A percentile compares a stretch with the other conserved stretches of the same genome.
phyloP scores from a whole-genome alignment of 2,329 filamentous ascomycete genomes.

The Ophiosphaerella korrae region DNA sequence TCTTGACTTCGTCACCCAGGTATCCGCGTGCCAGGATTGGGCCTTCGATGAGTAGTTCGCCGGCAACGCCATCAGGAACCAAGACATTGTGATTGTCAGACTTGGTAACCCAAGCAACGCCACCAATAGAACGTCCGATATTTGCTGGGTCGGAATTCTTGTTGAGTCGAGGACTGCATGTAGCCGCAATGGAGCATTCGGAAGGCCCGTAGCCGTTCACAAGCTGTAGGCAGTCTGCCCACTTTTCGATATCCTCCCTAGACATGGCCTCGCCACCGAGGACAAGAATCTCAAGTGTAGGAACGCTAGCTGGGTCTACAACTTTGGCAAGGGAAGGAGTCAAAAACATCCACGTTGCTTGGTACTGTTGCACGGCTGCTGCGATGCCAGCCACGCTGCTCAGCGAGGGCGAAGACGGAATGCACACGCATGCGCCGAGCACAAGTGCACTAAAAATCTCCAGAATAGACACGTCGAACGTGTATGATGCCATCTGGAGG shows the following conservation, averaged over 20 bases:
- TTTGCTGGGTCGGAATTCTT: slow-evolving; percentile 21
- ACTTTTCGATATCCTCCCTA: slow-evolving; percentile 32
- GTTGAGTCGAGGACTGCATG: slow-evolving; percentile 25
- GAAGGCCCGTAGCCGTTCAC: slow-evolving; percentile 50
- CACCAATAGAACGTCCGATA: slow-evolving; percentile 51
- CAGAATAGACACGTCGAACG: slow-evolving; percentile 50
- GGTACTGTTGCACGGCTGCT: background rate
- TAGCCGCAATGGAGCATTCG: slow-evolving; percentile 42
- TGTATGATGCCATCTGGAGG: slow-evolving; percentile 50
- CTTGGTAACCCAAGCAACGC: slow-evolving; percentile 42
- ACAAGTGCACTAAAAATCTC: slow-evolving; percentile 54
- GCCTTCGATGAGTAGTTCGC: slow-evolving; percentile 63
- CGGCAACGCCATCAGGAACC: slow-evolving; percentile 18
- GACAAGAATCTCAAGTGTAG: background rate
- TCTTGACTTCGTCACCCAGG: slow-evolving; percentile 28
- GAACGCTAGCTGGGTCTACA: slow-evolving; percentile 6
- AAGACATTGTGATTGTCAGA: slow-evolving; percentile 5
- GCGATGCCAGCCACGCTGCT: slow-evolving; percentile 54
- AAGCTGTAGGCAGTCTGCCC: slow-evolving; percentile 44
- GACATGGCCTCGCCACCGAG: slow-evolving; percentile 10
- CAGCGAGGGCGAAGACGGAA: slow-evolving; percentile 47
- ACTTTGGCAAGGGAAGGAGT: slow-evolving; percentile 4
- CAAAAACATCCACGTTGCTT: slow-evolving; percentile 7
- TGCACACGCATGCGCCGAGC: slow-evolving; percentile 58
- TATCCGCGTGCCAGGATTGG: slow-evolving; percentile 47